phyloP scores from a whole-genome alignment of 2,329 filamentous ascomycete species.

The Dothistroma pini region DNA sequence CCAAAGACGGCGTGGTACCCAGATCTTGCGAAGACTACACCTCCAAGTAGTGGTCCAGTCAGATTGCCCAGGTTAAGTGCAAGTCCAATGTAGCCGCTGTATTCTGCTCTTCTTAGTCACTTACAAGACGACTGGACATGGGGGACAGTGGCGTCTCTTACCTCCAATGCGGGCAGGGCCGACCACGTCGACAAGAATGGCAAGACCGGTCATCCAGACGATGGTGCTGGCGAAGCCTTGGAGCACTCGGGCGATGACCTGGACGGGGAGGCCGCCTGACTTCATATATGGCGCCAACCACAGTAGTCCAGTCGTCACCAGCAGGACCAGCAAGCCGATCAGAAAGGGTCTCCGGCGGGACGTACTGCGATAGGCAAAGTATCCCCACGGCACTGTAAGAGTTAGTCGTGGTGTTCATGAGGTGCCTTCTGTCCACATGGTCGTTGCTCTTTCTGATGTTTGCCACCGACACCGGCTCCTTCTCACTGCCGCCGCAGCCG shows the following conservation, averaged over 20 bases:
- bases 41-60: constrained; percentile 62
- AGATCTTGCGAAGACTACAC: constrained; percentile 58
- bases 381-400: constrained; percentile 42
- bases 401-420: background rate
- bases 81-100: constrained; percentile 62
- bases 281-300: constrained; percentile 58
- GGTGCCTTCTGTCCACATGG: background rate
- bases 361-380: constrained; percentile 57
- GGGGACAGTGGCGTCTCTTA: background rate
- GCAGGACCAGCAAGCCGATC: constrained; percentile 57
- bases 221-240: constrained; percentile 65
- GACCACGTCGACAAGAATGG: constrained; percentile 66
- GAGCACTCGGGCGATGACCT: constrained; percentile 61
- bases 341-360: constrained; percentile 61
- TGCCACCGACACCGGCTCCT: background rate
- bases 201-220: constrained; percentile 67
- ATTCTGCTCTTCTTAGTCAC: constrained; percentile 38
- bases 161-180: constrained; percentile 54
- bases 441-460: background rate
- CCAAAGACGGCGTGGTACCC: constrained; percentile 23
- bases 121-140: too few relatives aligned
- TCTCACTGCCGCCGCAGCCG: background rate
- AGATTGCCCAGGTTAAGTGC: constrained; percentile 60
- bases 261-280: constrained; percentile 36
- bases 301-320: constrained; percentile 60